phyloP scores from a whole-genome alignment of 257 asterid species.

The Apocynum venetum region DNA sequence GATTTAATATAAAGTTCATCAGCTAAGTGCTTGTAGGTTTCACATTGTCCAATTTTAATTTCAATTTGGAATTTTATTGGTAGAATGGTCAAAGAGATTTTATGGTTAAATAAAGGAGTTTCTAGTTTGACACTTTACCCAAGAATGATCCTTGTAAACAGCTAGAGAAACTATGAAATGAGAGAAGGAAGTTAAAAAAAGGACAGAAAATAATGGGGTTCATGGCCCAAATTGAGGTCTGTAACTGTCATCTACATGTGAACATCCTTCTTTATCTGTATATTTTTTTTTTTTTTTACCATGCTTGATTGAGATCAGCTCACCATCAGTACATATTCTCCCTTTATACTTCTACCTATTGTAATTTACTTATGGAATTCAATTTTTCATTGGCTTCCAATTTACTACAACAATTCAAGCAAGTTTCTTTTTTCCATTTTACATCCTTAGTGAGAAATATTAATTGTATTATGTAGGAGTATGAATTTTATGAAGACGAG shows the following conservation, averaged over 20 bases:
- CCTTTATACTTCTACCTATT: not conserved
- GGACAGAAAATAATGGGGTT: not conserved
- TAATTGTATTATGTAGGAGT: slow-evolving; percentile 34
- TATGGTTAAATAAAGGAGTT: not conserved
- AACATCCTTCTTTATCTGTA: too few relatives aligned
- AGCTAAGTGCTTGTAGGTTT: not conserved
- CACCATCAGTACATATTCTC: not conserved
- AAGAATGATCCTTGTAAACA: not conserved
- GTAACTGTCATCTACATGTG: not conserved
- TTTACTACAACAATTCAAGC: not conserved
- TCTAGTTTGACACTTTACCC: not conserved
- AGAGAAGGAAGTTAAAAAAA: too few relatives aligned
- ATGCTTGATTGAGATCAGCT: not conserved
- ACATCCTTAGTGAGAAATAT: not conserved
- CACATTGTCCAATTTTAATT: not conserved
- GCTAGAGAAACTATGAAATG: not conserved
- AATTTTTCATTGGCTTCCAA: too few relatives aligned
- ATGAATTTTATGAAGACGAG: slow-evolving; percentile 56
- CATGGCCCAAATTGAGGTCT: not conserved
- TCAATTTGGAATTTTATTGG: not conserved
- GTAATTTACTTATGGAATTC: not conserved
- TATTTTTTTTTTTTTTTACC: not conserved
- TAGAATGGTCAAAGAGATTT: not conserved
- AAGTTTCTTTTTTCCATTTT: not conserved
- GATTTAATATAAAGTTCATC: too few relatives aligned